Base-by-base conservation (phyloP, 495 filamentous ascomycete genomes). In the Penicillium steckii region DNA sequence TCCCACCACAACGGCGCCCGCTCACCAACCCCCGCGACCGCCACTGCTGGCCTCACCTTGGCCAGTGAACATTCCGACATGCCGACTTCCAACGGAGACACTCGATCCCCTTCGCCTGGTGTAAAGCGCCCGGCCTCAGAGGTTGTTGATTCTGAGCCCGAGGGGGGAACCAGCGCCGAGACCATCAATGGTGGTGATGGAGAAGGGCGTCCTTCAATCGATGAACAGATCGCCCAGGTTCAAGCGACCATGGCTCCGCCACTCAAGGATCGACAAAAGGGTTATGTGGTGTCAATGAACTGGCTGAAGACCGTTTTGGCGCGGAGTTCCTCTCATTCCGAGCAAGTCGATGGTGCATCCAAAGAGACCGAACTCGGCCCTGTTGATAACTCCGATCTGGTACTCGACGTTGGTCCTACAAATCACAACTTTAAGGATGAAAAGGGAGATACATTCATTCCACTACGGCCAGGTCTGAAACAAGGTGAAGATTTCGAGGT, bases 271-370 rank as follows among this genome's bases (percentile, higher is more conserved):
- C 85, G 86, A 12, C 82, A 89, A 53, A 80, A 83, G 55, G 89
- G 84, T 24, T 96, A 86, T 59, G 73, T 95, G 9, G 79, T 98
- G 13, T 94, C 93, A 6, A 80, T 75, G 17, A 69, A 76, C 44
- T 98, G 94, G 94, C 75, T 97, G 21, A 77, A 77, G 35, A 79
- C 84, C 29, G 90, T 97, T 2, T 73, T 87, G 52, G 78, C 86
- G 10, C 80, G 90, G 49, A 83, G 84, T 35, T 69, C 80, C 3
- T 79, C 85, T 17, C 70, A 78, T 53, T 74, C 72, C 12, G 80
- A 78, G 55, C 67, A 74, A 44, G 71, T 65, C 13, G 71, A 78
- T 47, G 89, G 91, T 59, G 80, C 83, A 42, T 74, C 78, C 4
- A 52, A 69, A 25, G 84, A 88, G 50, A 83, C 79, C 9, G 75